Base-by-base conservation (phyloP, 768 basidiomycete species). In the Kwoniella dejecticola region DNA sequence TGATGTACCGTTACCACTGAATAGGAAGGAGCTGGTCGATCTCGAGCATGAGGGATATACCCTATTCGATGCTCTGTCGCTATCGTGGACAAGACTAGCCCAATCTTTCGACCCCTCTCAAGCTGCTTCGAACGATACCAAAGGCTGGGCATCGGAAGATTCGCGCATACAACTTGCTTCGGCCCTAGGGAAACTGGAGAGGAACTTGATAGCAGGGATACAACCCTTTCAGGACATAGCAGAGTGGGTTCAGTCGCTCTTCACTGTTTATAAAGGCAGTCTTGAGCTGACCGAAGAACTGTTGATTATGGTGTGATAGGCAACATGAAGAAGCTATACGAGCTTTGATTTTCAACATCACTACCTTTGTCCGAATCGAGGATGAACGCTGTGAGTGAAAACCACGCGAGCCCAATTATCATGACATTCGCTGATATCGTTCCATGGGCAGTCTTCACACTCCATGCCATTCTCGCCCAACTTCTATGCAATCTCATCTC, bases 401-500 rank as follows among this genome's bases (percentile, higher is more conserved):
- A 29, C 52, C 30, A 11, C 15, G 11, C 24, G 13, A 27, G 15
- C 24, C n/a, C 23, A 17, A 44, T 13, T 7, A 21, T 31, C 13
- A 5, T 26, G 33, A 13, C 6, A 8, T 7, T 1, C 24, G 21
- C 55, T 57, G 44, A 57, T 57, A 2, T 13, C 54, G 19, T 66
- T 45, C 53, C 36, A n/a, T 71, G 33, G 7, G 33, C 19, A 94
- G 92, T 84, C 60, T 82, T 85, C 55, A 79, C 83, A 0, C 81
- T 84, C 19, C 86, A 88, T 7, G 83, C 89, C 15, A 83, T 89
- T 60, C 80, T 90, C 27, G 82, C 87, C 1, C 91, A 96, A 76
- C 81, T 89, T 3, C 82, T 95, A 27, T 89, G 91, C 19, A 96
- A 96, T 76, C 81, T 91, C 23, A 83, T 94, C 30, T 91, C 93